Base-by-base conservation (phyloP, 1,139 yeast species). In the Petasospora fabianii region DNA sequence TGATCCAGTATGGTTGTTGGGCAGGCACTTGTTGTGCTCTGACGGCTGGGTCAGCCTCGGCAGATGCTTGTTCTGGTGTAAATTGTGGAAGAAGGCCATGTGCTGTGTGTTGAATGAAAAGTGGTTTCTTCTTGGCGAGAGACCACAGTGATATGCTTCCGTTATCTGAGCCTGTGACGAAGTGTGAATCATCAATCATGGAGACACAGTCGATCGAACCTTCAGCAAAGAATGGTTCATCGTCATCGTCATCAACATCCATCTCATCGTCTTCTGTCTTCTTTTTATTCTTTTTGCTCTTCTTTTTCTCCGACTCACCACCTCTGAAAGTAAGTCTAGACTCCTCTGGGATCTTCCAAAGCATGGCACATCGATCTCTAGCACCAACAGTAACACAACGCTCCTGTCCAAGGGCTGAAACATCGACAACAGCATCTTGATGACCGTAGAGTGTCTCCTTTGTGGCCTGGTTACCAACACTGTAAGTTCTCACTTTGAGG, bases 341-440 rank as follows among this genome's bases (percentile, higher is more conserved):
- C 64, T 92, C 98, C 55, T 94, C 98, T 20, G 95, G 77, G 49
- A 92, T 87, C 62, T 94, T 92, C 98, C 98, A 92, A 54, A 86
- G 69, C 81, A 94, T 84, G 14, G 94, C 97, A 1, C 96, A 85
- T 54, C 95, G 80, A 63, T 92, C 98, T 55, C 98, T 76, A 5
- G 95, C 73, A 16, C 98, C 98, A 19, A 90, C 97, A 17, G 96
- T 86, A 27, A 92, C 92, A 69, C 98, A 92, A 37, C 96, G 78
- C 58, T 92, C 97, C 61, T 80, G 79, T 14, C 78, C 76, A 48
- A 92, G 68, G 0, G 96, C 84, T 18, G 88, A 68, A 41, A 92
- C 81, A 56, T 82, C 97, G 32, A 76, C 73, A 32, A 92, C 90
- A 41, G 75, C 70, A 59, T 94, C 98, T 65, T 94, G 97, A 61